phyloP scores from a whole-genome alignment of 495 filamentous ascomycete genomes.

The Penicillium samsonianum region DNA sequence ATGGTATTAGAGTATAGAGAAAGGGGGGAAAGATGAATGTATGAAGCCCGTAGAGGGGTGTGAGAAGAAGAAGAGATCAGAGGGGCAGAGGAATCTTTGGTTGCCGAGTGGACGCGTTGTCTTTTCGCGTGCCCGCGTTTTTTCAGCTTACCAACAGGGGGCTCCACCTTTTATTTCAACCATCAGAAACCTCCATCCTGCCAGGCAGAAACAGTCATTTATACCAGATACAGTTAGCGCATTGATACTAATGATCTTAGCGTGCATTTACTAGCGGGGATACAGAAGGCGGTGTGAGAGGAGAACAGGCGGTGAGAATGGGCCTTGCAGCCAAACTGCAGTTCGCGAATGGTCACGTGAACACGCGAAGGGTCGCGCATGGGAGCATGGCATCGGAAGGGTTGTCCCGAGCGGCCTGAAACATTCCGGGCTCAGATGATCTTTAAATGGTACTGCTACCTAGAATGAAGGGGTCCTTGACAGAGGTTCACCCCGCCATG shows the following conservation, averaged over 20 bases:
- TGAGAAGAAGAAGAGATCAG: slow-evolving; percentile 21
- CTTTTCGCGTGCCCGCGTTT: slow-evolving; percentile 17
- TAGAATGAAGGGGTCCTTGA: no score
- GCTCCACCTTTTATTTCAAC: slow-evolving; percentile 2
- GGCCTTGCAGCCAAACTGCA: not conserved
- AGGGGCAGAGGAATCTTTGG: slow-evolving; percentile 28
- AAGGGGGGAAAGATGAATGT: slow-evolving; percentile 5
- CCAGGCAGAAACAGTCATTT: slow-evolving; percentile 4
- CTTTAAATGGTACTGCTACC: no score
- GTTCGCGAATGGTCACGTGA: slow-evolving; percentile 28
- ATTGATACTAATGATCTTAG: not conserved
- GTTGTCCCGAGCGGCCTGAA: slow-evolving; percentile 14
- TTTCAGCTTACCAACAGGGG: slow-evolving; percentile 13
- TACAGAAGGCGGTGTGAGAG: not conserved
- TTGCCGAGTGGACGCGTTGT: slow-evolving; percentile 16
- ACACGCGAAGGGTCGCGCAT: slow-evolving; percentile 18
- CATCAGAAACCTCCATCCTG: not conserved
- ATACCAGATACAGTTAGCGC: not conserved
- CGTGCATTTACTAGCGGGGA: not conserved
- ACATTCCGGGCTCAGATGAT: slow-evolving; percentile 30
- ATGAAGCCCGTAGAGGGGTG: slow-evolving; percentile 21
- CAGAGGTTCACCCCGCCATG: not conserved
- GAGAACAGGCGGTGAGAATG: slow-evolving; percentile 4
- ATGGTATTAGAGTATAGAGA: not conserved
- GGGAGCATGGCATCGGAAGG: slow-evolving; percentile 17